A percentile compares a stretch with the other conserved stretches of the same genome.
Evolutionary conservation across 1,284 basidiomycete species (phyloP).

Genomic region (Puccinia triticina): DNA sequence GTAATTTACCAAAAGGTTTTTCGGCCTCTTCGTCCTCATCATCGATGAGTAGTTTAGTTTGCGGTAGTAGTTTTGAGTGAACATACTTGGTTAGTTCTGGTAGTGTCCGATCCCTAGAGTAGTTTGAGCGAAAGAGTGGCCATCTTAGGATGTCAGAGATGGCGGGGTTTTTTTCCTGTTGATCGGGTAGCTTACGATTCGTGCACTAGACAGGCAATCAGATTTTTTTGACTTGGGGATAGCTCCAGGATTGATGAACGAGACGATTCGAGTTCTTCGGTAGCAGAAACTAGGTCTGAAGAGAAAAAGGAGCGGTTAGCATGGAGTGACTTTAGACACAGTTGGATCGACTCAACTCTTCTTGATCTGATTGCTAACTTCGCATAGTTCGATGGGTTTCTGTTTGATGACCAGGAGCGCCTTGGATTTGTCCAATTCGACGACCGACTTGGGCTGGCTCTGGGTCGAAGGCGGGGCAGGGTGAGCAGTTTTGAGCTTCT

Average conservation of each 20-base stretch:
- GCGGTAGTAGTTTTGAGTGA: conserved; percentile 41
- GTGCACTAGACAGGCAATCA: conserved; percentile 39
- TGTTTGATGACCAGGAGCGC: conserved; percentile 18
- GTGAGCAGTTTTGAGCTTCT: conserved; percentile 9
- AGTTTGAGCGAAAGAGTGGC: background rate
- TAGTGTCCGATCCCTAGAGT: conserved; percentile 18
- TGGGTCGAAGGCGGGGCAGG: background rate
- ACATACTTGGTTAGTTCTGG: conserved; percentile 18
- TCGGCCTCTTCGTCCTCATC: conserved; percentile 10
- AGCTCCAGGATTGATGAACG: background rate
- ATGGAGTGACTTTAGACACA: no score
- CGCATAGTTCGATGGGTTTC: conserved; percentile 32
- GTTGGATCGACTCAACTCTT: conserved; percentile 34
- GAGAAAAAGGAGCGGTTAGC: no score
- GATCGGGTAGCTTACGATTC: conserved; percentile 35
- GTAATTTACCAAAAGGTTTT: conserved; percentile 32
- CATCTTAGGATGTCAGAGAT: background rate
- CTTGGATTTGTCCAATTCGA: conserved; percentile 27
- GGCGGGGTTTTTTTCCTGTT: background rate
- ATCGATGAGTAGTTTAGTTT: conserved; percentile 18
- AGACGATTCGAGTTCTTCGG: conserved; percentile 34
- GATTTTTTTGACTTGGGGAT: background rate
- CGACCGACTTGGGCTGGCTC: conserved; percentile 21
- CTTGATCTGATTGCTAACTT: conserved; percentile 36
- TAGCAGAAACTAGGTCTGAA: conserved; percentile 28